Base-by-base conservation (phyloP, 2,329 filamentous ascomycete species). In the Teratosphaeria nubilosa region DNA sequence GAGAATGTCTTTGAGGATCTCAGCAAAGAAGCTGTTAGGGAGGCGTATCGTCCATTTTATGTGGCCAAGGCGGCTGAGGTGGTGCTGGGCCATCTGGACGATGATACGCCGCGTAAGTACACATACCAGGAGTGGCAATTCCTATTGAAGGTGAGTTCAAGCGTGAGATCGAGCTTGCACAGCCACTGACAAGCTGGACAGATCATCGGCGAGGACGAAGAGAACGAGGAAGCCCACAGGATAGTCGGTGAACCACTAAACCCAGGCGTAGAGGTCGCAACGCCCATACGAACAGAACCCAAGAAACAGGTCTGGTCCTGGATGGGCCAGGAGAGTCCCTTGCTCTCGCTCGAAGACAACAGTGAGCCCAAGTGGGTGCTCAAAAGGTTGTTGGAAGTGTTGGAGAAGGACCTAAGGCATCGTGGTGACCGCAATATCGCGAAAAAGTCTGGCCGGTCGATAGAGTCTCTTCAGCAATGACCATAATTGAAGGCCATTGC, bases 291-390 rank as follows among this genome's bases (percentile, higher is more conserved):
- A 11, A 16, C 41, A 22, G 22, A 51, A n/a, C 11, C 37, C 31
- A 31, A 52, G n/a, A 48, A 53, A 5, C 48, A 60, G 37, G 45
- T 56, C 20, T 62, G 60, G 60, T 53, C 37, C 20, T 62, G 60
- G 60, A 55, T 62, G 48, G 60, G 58, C 9, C 60, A 62, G 54
- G 58, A 60, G 53, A 50, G 34, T 13, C 60, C 60, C 13, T 37
- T 62, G 34, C 60, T 62, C 52, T 63, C 64, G 54, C 52, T 61
- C 25, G 75, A 72, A 56, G 70, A 70, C 54, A 55, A 54, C 50
- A 56, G 53, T 14, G 76, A 77, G 63, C 69, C 75, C 30, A 69
- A 75, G 58, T 77, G 75, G 76, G 64, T 77, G 14, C 62, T 77
- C 32, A 69, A 73, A 57, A 69, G 70, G 45, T 60, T 77, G 53